Conservation (phyloP, 2,329 filamentous ascomycete species). For the Tetracladium maxilliforme region DNA sequence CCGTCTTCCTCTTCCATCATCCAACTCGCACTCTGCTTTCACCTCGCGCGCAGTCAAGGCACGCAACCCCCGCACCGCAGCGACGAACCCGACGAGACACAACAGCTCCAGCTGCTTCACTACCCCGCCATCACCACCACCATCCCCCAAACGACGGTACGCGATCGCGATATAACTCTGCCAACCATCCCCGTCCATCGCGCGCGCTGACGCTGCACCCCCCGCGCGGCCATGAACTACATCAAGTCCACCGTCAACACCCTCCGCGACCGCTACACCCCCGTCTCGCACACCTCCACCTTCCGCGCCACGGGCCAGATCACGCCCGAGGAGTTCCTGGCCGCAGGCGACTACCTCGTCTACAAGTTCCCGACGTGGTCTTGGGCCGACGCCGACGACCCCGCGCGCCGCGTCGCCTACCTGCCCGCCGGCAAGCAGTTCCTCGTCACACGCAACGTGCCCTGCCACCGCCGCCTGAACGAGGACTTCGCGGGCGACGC, state of each 20-base stretch:
- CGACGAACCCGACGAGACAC: too few relatives aligned
- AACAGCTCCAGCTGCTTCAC: too few relatives aligned
- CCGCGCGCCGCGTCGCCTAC: slow-evolving; percentile 62
- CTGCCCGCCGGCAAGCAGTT: slow-evolving; percentile 89
- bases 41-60: too few relatives aligned
- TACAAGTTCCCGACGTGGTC: slow-evolving; percentile 99
- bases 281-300: slow-evolving; percentile 77
- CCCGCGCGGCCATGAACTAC: slow-evolving; percentile 56
- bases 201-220: too few relatives aligned
- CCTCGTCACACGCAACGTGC: slow-evolving; percentile 84
- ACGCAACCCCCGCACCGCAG: too few relatives aligned
- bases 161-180: too few relatives aligned
- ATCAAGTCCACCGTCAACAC: slow-evolving; percentile 87
- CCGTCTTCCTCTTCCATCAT: too few relatives aligned
- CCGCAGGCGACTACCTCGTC: slow-evolving; percentile 91
- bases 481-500: slow-evolving; percentile 87
- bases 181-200: too few relatives aligned
- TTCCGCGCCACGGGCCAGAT: slow-evolving; percentile 92
- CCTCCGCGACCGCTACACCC: slow-evolving; percentile 81
- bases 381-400: slow-evolving; percentile 81
- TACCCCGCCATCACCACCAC: too few relatives aligned
- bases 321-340: slow-evolving; percentile 91
- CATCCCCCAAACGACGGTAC: too few relatives aligned
- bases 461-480: slow-evolving; percentile 80
- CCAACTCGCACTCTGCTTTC: too few relatives aligned